Evolutionary conservation across 306 rosid genomes (phyloP).

Genomic region (Cicer arietinum): DNA sequence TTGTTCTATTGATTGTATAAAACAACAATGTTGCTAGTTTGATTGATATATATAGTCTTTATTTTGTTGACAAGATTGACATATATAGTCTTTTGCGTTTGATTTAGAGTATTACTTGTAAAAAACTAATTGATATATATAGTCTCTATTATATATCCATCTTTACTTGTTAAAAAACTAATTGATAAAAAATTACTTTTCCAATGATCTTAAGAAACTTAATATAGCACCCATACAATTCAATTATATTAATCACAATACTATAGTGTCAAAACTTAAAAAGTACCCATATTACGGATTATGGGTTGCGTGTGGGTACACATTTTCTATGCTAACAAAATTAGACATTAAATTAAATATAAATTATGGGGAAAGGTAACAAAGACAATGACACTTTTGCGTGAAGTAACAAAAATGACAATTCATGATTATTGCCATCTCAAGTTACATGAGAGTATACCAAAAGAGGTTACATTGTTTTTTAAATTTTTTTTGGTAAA

Average conservation of each 20-base stretch:
- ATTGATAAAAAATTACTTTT: conserved; percentile 10
- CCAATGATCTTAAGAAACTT: conserved; percentile 28
- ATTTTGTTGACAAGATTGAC: too few species aligned
- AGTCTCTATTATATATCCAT: too few species aligned
- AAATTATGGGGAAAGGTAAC: conserved; percentile 19
- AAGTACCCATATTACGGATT: conserved; percentile 13
- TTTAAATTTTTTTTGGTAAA: conserved; percentile 28
- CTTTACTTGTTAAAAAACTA: too few species aligned
- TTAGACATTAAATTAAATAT: conserved; percentile 15
- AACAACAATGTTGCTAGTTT: too few species aligned
- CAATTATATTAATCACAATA: conserved; percentile 20
- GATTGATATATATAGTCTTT: too few species aligned
- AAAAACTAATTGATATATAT: too few species aligned
- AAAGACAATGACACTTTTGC: conserved; percentile 50
- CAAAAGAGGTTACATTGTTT: conserved; percentile 16
- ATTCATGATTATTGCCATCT: conserved; percentile 41
- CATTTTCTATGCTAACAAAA: conserved; percentile 9
- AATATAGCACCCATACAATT: conserved; percentile 7
- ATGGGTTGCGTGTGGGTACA: conserved; percentile 41
- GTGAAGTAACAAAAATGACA: conserved; percentile 49
- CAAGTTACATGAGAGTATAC: conserved; percentile 44
- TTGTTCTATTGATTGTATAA: too few species aligned
- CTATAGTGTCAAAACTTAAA: conserved; percentile 11
- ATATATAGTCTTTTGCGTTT: too few species aligned
- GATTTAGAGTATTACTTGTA: too few species aligned